These are phyloP conservation scores for Zymoseptoria brevis DNA, from an alignment of 2,329 filamentous ascomycete genomes.

Conservation along the genomic window DNA sequence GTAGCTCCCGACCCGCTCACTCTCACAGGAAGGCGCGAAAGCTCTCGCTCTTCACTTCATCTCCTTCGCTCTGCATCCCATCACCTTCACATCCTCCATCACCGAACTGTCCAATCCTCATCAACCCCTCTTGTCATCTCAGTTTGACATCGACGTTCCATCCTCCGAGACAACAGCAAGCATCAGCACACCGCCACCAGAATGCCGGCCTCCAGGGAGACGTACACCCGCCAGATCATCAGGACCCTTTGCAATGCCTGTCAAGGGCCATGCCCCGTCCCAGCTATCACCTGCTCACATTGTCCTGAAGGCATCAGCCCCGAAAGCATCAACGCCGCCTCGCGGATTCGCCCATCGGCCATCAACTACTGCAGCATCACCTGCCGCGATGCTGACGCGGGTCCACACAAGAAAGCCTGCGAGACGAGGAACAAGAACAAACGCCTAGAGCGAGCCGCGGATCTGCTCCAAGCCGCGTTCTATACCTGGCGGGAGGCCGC, in stretches of 20 bases:
- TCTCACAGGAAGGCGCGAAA: background rate
- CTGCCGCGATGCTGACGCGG: background rate
- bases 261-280: background rate
- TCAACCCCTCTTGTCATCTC: background rate
- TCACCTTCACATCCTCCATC: background rate
- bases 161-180: too few relatives aligned
- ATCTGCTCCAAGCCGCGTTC: slow-evolving; percentile 14
- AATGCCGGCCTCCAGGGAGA: background rate
- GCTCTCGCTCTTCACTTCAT: background rate
- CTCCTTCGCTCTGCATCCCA: background rate
- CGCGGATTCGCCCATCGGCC: background rate
- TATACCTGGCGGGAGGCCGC: slow-evolving; percentile 4
- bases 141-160: too few relatives aligned
- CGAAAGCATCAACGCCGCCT: background rate
- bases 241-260: background rate
- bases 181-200: too few relatives aligned
- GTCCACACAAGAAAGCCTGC: background rate
- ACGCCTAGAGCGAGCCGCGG: slow-evolving; percentile 14
- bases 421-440: slow-evolving; percentile 3
- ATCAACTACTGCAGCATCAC: slow-evolving; percentile 4
- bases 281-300: slow-evolving; percentile 2
- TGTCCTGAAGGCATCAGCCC: slow-evolving; percentile 3
- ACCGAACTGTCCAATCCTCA: background rate
- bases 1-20: background rate
- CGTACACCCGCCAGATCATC: background rate